phyloP scores from a whole-genome alignment of 1,284 basidiomycete species.

The Leccinum insolens region DNA sequence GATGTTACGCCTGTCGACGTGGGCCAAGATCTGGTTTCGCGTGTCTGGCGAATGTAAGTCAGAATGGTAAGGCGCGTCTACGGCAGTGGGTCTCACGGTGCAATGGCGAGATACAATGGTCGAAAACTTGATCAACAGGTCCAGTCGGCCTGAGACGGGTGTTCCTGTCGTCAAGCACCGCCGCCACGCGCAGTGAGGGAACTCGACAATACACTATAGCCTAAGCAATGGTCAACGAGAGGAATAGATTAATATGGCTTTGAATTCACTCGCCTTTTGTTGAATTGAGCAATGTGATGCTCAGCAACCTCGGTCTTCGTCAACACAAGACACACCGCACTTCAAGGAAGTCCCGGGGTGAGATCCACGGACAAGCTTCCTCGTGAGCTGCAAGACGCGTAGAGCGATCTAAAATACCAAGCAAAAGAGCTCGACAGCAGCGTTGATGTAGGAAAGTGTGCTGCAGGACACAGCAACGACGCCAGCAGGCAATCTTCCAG shows the following conservation, averaged over 20 bases:
- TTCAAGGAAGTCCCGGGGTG: conserved; percentile 47
- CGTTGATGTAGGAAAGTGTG: conserved; percentile 44
- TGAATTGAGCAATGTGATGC: conserved; percentile 41
- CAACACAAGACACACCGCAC: conserved; percentile 50
- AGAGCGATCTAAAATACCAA: conserved; percentile 62
- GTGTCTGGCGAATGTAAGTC: conserved; percentile 37
- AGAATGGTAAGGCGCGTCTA: conserved; percentile 60
- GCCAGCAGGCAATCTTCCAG: conserved; percentile 60
- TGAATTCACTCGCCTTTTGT: conserved; percentile 35
- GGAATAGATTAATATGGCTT: not conserved
- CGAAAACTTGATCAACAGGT: conserved; percentile 48
- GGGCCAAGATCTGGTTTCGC: conserved; percentile 44
- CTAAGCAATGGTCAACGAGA: conserved; percentile 12
- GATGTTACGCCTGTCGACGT: conserved; percentile 48
- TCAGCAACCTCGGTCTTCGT: conserved; percentile 34
- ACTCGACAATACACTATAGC: conserved; percentile 16
- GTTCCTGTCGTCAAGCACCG: conserved; percentile 47
- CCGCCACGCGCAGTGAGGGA: conserved; percentile 49
- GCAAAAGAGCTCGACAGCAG: conserved; percentile 53
- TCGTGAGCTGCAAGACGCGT: conserved; percentile 48
- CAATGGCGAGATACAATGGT: conserved; percentile 36
- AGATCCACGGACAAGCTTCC: conserved; percentile 31
- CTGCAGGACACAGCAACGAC: conserved; percentile 51
- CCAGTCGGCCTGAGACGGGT: conserved; percentile 64
- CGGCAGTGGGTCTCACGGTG: conserved; percentile 42